Base-by-base conservation (phyloP, 768 basidiomycete species). In the Suillus weaverae region DNA sequence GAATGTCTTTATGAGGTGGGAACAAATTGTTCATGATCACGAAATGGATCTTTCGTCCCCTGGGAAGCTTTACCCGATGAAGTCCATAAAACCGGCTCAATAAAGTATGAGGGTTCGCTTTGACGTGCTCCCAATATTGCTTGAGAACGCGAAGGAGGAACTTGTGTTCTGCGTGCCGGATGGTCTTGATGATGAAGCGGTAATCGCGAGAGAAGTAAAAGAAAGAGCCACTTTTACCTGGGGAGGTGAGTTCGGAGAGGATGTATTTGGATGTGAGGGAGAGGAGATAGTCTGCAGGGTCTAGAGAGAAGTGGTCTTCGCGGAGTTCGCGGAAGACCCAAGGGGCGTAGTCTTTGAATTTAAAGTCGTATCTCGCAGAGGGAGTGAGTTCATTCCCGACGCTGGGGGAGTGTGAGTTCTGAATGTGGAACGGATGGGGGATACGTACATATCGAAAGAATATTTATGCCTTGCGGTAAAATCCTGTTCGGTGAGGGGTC, bases 21-120 rank as follows among this genome's bases (percentile, higher is more conserved):
- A 99, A 98, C 35, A 99, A 84, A 76, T 99, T 99, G 81, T 99
- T 99, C 95, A 99, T 98, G 78, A 99, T 97, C 62, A 99, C 95
- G 73, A 99, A 99, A 76, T 99, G 97, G 61, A 99, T 99, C 80
- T 99, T 99, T 53, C 85, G 81, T 0, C 97, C 97, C 41, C 86
- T 84, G 0, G 97, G 97, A 0, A 99, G 85, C 80, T 99, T 99
- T 65, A 99, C 97, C 63, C 97, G 90, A 72, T 99, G 97, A 13
- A 99, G 83, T 10, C 97, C 97, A 74, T 99, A 99, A 77, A 99
- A 99, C 26, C 97, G 84, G 9, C 92, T 95, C 6, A 99, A 79
- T 1, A 99, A 81, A 0, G 96, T 97, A 72, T 99, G 95, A 0
- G 97, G 97, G 77, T 99, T 98, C 50, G 78, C 83, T 74, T 88